Base-by-base conservation (phyloP, 805 yeast species). In the Dipodascus albidus region DNA sequence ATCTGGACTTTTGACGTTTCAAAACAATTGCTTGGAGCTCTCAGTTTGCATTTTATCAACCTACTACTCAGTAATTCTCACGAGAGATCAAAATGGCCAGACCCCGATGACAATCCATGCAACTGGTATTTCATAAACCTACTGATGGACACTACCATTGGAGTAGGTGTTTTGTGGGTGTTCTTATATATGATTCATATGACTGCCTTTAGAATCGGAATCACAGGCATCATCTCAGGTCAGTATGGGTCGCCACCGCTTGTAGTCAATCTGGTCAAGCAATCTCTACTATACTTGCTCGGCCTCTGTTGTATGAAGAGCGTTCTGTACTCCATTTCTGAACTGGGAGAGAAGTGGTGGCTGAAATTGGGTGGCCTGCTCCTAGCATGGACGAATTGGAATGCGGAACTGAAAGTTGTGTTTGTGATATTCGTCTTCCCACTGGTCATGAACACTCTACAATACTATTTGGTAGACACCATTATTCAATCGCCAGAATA, bases 111-210 rank as follows among this genome's bases (percentile, higher is more conserved):
- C 50, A 83, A 82, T 57, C 95, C 96, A 4, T 93, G 98, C 68
- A 91, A 87, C 60, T 93, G 96, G 93, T 91, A 93, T 70, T 91
- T 91, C 64, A 72, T 93, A 53, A 91, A 87, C 62, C 77, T 91
- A 41, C 74, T 91, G 24, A 78, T 91, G 64, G 99, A 91, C 67
- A 90, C 98, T 47, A 91, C 99, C 0, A 76, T 90, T 3, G 99
- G 99, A 0, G 91, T 91, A 1, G 95, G 95, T 3, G 78, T 91
- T 1, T 70, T 85, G 23, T 85, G 87, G 80, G 67, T 67, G 3
- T 67, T 72, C 22, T 73, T 90, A 24, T 76, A 76, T 55, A 56
- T 73, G 1, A 71, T 82, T 1, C 83, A 82, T 64, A 68, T 66
- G 15, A 52, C 73, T 1, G 77, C 79, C 20, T 72, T 71, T 57